phyloP scores from a whole-genome alignment of 129 eudicot genomes.

The Smallanthus sonchifolius region DNA sequence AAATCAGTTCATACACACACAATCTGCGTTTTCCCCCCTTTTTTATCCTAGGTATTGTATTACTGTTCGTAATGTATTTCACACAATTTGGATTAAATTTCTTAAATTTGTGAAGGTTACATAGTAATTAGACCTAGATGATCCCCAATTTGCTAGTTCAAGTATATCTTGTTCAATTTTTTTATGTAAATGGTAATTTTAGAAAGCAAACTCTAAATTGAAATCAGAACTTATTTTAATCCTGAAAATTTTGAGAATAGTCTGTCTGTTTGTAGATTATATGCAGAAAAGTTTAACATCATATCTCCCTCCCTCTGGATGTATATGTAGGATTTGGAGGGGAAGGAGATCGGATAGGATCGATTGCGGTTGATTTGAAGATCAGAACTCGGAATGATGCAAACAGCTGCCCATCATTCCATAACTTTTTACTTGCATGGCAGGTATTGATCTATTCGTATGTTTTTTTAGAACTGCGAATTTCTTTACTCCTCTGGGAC shows the following conservation, averaged over 20 bases:
- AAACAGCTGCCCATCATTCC: conserved; percentile 46
- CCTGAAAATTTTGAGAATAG: background rate
- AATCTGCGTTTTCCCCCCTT: background rate
- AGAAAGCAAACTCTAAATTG: conserved; percentile 8
- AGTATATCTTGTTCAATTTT: background rate
- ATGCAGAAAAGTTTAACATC: background rate
- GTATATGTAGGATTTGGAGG: conserved; percentile 6
- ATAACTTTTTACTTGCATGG: conserved; percentile 28
- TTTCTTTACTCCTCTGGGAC: too few relatives aligned
- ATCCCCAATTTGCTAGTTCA: conserved; percentile 12
- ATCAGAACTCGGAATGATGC: conserved; percentile 38
- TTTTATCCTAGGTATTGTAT: background rate
- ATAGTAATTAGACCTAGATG: background rate
- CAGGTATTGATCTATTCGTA: conserved; percentile 40
- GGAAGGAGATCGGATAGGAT: conserved; percentile 14
- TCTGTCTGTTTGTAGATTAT: background rate
- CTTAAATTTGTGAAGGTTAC: background rate
- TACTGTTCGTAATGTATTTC: background rate
- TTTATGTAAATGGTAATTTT: background rate
- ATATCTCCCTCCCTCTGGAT: background rate
- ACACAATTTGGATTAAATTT: background rate
- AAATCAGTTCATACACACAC: background rate
- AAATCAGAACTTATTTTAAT: background rate
- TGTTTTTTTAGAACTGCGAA: too few relatives aligned
- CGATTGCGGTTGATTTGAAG: background rate